Percentiles rank a stretch among this genome's conserved stretches.
Conservation (phyloP, 1,139 yeast species). For the Pichia sp. region DNA sequence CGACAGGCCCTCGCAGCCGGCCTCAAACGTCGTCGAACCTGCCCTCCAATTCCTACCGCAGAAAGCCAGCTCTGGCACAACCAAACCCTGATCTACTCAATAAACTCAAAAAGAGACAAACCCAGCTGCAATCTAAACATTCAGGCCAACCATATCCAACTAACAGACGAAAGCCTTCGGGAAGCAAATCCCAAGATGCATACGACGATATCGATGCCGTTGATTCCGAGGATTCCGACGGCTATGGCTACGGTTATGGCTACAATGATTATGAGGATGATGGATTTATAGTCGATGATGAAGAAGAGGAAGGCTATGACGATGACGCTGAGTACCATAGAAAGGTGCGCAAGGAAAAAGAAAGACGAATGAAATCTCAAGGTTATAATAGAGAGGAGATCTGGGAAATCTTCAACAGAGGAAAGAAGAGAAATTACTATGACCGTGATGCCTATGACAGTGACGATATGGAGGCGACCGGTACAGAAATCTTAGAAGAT, state of each 20-base stretch:
- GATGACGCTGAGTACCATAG: conserved; percentile 29
- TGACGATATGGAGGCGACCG: conserved; percentile 93
- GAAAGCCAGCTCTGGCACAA: conserved; percentile 29
- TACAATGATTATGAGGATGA: conserved; percentile 41
- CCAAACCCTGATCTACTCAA: conserved; percentile 34
- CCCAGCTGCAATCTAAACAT: not conserved
- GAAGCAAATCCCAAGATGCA: not conserved
- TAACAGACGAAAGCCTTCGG: conserved; percentile 17
- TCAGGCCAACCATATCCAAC: not conserved
- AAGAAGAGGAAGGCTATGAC: conserved; percentile 33
- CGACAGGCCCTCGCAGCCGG: conserved; percentile 1
- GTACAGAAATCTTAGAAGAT: conserved; percentile 78
- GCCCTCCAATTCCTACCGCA: not conserved
- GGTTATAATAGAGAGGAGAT: conserved; percentile 81
- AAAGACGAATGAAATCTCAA: conserved; percentile 26
- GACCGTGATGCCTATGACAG: conserved; percentile 49
- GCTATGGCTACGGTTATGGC: conserved; percentile 16
- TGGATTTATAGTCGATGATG: conserved; percentile 61
- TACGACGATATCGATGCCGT: conserved; percentile 18
- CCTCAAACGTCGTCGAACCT: not conserved
- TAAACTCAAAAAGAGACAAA: conserved; percentile 26
- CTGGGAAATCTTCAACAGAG: conserved; percentile 78
- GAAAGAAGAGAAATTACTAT: conserved; percentile 41
- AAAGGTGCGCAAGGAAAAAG: conserved; percentile 48
- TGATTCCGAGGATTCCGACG: conserved; percentile 19